phyloP scores from a whole-genome alignment of 805 yeast species.

The Tetrapisispora iriomotensis region DNA sequence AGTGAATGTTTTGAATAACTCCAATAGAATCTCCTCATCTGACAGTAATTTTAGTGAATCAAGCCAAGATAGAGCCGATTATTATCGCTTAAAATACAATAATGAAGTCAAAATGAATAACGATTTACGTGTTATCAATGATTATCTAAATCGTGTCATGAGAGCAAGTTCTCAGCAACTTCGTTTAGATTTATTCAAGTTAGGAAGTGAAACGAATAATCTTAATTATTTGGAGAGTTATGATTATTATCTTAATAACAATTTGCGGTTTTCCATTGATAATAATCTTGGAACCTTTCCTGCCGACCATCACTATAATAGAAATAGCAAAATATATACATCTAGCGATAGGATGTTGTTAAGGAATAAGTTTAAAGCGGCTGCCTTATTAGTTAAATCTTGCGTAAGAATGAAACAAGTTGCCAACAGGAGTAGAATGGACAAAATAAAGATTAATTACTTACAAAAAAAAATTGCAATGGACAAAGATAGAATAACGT shows the following conservation, averaged over 20 bases:
- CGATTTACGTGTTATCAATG: constrained; percentile 25
- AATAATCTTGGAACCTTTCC: not conserved
- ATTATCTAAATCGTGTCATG: constrained; percentile 25
- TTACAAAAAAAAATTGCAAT: constrained; percentile 21
- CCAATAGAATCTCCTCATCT: not conserved
- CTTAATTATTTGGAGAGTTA: not conserved
- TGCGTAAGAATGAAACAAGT: constrained; percentile 23
- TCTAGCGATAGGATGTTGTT: not conserved
- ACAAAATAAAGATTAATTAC: constrained; percentile 17
- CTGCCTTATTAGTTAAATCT: constrained; percentile 24
- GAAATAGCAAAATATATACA: not conserved
- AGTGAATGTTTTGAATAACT: not conserved
- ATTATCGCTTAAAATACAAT: constrained; percentile 24
- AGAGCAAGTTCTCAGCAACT: constrained; percentile 24
- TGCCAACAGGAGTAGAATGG: constrained; percentile 19
- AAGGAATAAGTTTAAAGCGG: constrained; percentile 19
- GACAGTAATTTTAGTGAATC: not conserved
- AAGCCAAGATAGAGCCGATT: constrained; percentile 19
- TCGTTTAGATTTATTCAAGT: constrained; percentile 21
- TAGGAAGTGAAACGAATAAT: constrained; percentile 16
- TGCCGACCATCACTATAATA: not conserved
- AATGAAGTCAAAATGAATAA: constrained; percentile 26
- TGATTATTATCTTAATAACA: not conserved
- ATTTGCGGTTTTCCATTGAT: too few species aligned
- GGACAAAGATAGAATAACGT: constrained; percentile 19